These are phyloP conservation scores for Curvularia lunata DNA, from an alignment of 2,329 filamentous ascomycete species.

Conservation along the genomic window DNA sequence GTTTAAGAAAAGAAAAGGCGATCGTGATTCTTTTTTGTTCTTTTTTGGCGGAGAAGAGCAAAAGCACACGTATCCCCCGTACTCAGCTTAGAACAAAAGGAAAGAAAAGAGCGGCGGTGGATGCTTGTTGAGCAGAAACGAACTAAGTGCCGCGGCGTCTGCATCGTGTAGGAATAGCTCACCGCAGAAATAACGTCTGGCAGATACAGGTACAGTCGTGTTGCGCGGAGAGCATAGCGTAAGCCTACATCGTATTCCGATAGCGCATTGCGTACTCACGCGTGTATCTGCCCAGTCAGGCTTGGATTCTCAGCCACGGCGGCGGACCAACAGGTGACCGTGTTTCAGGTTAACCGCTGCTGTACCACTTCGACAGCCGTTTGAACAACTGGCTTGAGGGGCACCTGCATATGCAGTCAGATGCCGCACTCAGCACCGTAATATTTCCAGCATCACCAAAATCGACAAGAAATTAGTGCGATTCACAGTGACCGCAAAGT, in stretches of 20 bases:
- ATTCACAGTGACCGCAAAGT: neutral
- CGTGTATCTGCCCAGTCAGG: slow-evolving; percentile 3
- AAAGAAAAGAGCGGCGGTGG: slow-evolving; percentile 1
- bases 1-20: neutral
- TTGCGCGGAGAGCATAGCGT: neutral
- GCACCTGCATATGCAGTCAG: slow-evolving; percentile 8
- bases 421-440: slow-evolving; percentile 10
- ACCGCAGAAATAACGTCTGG: neutral
- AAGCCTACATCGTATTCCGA: neutral
- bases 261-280: neutral
- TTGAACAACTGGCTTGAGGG: slow-evolving; percentile 17
- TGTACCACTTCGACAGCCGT: slow-evolving; percentile 9
- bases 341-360: slow-evolving; percentile 28
- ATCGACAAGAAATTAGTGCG: neutral
- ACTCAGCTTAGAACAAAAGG: neutral
- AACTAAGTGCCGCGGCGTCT: neutral
- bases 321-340: slow-evolving; percentile 14
- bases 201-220: neutral
- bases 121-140: neutral
- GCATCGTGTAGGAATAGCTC: neutral
- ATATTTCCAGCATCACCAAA: neutral
- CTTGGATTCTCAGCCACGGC: slow-evolving; percentile 9
- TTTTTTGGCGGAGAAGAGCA: neutral
- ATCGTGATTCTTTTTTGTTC: neutral
- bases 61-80: neutral